Base-by-base conservation (phyloP, 2,329 filamentous ascomycete species). In the Zasmidium angulare region DNA sequence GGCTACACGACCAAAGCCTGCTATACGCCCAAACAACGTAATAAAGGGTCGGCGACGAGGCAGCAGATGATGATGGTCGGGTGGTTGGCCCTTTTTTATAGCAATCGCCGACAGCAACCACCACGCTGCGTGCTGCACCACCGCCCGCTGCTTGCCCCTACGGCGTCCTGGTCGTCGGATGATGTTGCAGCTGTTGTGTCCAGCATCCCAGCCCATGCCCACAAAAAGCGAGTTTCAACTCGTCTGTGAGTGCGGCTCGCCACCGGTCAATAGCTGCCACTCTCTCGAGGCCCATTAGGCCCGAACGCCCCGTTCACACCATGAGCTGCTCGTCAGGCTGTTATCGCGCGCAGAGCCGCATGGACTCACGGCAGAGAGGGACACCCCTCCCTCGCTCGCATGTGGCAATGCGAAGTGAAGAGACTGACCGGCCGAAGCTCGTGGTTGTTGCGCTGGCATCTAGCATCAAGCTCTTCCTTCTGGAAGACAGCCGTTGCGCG, bases 391-490 rank as follows among this genome's bases (percentile, higher is more conserved):
- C 43, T 54, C 24, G 36, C n/a, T n/a, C n/a, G n/a, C 29, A 36
- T 43, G 36, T 43, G 36, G 36, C 36, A 17, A 43, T 43, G 36
- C 12, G n/a, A 3, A 43, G 9, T 43, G n/a, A n/a, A n/a, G n/a
- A n/a, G n/a, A n/a, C 36, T 29, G 26, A 43, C 48, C 55, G 55
- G 55, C 29, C 48, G 29, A 52, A 46, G 48, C 48, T 57, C 55
- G 54, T 56, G 54, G 46, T 50, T 21, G 46, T 12, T 51, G 29
- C 48, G 46, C 47, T 50, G 54, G 54, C 54, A 56, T 55, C 36
- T 10, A 43, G 36, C 36, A 56, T 55, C 36, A 43, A 43, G 36
- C 36, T 17, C 6, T 43, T 7, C 6, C 36, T 43, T 43, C 36
- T 43, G n/a, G 36, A 43, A 43, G n/a, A 17, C 9, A 23, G 49